Evolutionary conservation across 2,329 filamentous ascomycete species (phyloP).

Genomic region (Aspergillus fischeri): DNA sequence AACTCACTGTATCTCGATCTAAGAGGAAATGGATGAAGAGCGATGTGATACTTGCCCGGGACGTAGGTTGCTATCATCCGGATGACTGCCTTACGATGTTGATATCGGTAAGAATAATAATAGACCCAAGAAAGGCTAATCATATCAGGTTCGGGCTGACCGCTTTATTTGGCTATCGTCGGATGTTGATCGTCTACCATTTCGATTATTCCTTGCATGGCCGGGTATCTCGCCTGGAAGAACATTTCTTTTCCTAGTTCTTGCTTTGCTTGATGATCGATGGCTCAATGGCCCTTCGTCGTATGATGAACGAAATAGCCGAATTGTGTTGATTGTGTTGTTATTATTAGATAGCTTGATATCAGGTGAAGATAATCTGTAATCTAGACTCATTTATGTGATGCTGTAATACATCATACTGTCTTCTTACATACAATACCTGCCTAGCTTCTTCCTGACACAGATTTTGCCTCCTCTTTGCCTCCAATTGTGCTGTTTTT

Average conservation of each 20-base stretch:
- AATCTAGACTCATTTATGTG: background rate
- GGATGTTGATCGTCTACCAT: background rate
- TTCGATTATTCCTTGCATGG: background rate
- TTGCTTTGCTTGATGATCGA: background rate
- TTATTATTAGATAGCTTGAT: background rate
- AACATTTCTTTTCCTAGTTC: background rate
- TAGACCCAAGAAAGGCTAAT: background rate
- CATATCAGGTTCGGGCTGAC: background rate
- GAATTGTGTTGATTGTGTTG: background rate
- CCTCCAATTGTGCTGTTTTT: too few species aligned
- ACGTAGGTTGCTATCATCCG: too few species aligned
- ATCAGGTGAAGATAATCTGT: background rate
- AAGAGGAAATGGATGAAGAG: background rate
- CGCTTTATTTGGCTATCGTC: background rate
- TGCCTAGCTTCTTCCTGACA: too few species aligned
- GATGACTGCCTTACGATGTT: too few species aligned
- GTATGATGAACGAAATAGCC: background rate
- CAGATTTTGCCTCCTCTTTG: background rate
- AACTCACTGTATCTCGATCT: background rate
- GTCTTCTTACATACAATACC: background rate
- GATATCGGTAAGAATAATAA: background rate
- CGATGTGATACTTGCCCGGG: background rate
- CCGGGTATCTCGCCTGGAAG: background rate
- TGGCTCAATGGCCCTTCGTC: background rate
- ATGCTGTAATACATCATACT: background rate